These are phyloP conservation scores for Vitellaria paradoxa DNA, from an alignment of 179 eudicot species.

Conservation along the genomic window DNA sequence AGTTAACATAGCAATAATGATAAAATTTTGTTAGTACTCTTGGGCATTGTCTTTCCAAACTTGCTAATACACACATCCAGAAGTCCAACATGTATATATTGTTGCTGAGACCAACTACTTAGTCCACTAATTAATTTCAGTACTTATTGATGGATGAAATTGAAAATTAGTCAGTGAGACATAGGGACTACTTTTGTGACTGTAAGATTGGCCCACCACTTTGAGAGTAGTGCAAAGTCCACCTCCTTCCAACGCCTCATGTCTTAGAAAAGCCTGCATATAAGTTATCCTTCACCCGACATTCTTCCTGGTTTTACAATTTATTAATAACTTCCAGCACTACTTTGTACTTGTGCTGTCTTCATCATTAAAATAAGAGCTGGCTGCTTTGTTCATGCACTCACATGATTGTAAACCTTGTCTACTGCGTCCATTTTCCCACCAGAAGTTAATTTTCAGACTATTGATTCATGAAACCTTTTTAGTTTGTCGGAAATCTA, in stretches of 20 bases:
- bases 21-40: too few relatives aligned
- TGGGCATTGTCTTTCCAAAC: too few relatives aligned
- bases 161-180: neutral
- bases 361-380: neutral
- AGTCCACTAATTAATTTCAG: neutral
- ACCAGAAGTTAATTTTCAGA: neutral
- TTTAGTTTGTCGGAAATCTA: neutral
- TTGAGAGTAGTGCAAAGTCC: constrained; percentile 7
- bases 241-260: constrained; percentile 13
- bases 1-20: too few relatives aligned
- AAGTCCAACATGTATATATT: too few relatives aligned
- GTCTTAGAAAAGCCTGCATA: constrained; percentile 7
- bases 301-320: neutral
- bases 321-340: neutral
- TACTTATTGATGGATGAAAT: neutral
- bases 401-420: neutral
- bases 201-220: constrained; percentile 6
- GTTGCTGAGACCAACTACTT: neutral
- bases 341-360: neutral
- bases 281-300: constrained; percentile 1
- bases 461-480: neutral
- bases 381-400: neutral
- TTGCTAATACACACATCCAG: too few relatives aligned
- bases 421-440: neutral
- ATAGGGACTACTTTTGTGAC: neutral